Evolutionary conservation across 192 early-diverging fungal genomes (phyloP).

Genomic region (Coemansia erecta): DNA sequence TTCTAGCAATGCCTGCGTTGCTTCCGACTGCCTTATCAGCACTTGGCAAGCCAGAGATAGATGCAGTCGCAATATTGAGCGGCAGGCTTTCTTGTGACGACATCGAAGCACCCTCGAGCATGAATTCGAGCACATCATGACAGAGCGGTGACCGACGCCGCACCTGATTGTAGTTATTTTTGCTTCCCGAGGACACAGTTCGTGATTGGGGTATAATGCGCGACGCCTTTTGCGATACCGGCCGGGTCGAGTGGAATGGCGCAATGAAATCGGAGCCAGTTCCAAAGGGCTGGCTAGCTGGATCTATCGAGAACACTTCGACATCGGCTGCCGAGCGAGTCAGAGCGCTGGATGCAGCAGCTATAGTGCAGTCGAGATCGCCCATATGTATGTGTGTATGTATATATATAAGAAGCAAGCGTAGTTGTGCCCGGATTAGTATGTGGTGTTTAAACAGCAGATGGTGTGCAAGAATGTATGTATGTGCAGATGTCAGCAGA

Average conservation of each 20-base stretch:
- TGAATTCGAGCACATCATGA: slow-evolving; percentile 49
- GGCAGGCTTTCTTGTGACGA: slow-evolving; percentile 47
- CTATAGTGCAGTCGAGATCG: too few species aligned
- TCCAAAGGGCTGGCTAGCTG: not conserved
- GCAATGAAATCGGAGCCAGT: slow-evolving; percentile 21
- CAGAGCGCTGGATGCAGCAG: too few species aligned
- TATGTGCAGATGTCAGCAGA: too few species aligned
- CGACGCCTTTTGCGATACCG: slow-evolving; percentile 6
- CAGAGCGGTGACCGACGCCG: slow-evolving; percentile 50
- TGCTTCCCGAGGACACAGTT: slow-evolving; percentile 3
- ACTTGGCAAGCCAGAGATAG: not conserved
- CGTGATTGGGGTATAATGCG: slow-evolving; percentile 10
- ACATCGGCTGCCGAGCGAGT: not conserved
- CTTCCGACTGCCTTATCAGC: not conserved
- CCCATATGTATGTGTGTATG: too few species aligned
- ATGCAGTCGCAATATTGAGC: not conserved
- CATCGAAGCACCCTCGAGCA: slow-evolving; percentile 40
- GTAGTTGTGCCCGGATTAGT: too few species aligned
- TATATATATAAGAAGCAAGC: too few species aligned
- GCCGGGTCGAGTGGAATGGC: slow-evolving; percentile 29
- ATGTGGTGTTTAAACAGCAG: too few species aligned
- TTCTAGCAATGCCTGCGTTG: too few species aligned
- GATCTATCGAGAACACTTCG: not conserved
- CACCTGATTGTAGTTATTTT: slow-evolving; percentile 31
- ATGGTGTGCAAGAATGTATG: too few species aligned